Evolutionary conservation across 1,284 basidiomycete genomes (phyloP).

Genomic region (Lignosus rhinocerotis): DNA sequence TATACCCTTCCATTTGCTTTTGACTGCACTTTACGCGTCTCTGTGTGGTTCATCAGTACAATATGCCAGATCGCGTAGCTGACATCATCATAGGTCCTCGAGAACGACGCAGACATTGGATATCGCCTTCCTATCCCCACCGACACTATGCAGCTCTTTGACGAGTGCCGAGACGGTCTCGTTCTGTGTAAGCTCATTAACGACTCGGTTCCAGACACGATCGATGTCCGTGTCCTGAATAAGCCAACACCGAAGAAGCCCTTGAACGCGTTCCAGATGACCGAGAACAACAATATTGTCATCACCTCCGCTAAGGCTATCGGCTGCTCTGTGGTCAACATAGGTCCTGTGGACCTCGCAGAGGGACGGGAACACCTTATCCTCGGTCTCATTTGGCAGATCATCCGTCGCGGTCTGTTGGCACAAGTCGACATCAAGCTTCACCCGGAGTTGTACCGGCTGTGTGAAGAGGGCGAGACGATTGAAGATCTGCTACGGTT

Average conservation of each 20-base stretch:
- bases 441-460: conserved; percentile 93
- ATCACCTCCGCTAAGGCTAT: conserved; percentile 97
- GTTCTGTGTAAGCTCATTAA: conserved; percentile 99
- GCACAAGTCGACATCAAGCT: conserved; percentile 97
- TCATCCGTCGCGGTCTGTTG: conserved; percentile 92
- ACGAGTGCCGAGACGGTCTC: conserved; percentile 94
- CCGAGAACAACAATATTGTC: conserved; percentile 99
- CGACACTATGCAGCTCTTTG: conserved; percentile 98
- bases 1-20: too few species aligned
- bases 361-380: conserved; percentile 97
- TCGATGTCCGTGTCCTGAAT: conserved; percentile 98
- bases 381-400: conserved; percentile 98
- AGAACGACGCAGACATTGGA: conserved; percentile 86
- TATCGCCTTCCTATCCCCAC: conserved; percentile 90
- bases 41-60: too few species aligned
- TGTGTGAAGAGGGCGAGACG: conserved; percentile 96
- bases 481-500: conserved; percentile 92
- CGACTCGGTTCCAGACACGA: conserved; percentile 98
- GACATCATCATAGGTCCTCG: conserved; percentile 66
- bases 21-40: too few species aligned
- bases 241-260: conserved; percentile 76
- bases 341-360: conserved; percentile 90
- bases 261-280: conserved; percentile 96
- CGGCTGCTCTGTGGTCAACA: conserved; percentile 98
- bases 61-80: not conserved